phyloP scores from a whole-genome alignment of 768 basidiomycete genomes.

The Podaxis sp. region DNA sequence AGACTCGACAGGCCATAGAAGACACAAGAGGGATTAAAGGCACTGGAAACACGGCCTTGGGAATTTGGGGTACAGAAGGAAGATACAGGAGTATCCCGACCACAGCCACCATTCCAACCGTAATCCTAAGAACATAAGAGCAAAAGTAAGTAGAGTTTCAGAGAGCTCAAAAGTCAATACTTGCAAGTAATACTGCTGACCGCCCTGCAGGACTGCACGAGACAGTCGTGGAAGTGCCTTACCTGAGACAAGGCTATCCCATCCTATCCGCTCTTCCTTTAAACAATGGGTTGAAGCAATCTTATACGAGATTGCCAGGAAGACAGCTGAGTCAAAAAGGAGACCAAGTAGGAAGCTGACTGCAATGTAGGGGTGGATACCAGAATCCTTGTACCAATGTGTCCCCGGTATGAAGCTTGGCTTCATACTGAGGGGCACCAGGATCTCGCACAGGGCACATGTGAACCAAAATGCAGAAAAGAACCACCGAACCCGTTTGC shows the following conservation, averaged over 20 bases:
- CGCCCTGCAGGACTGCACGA: constrained; percentile 26
- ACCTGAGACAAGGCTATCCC: constrained; percentile 21
- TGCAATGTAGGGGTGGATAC: constrained; percentile 23
- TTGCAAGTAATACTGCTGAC: constrained; percentile 27
- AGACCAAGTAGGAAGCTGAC: constrained; percentile 24
- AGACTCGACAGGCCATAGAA: constrained; percentile 4
- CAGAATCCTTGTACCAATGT: constrained; percentile 27
- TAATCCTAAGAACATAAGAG: neutral
- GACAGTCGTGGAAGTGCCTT: constrained; percentile 24
- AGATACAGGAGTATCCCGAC: neutral
- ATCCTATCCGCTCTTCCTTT: constrained; percentile 9
- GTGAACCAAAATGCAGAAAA: constrained; percentile 31
- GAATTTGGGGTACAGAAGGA: neutral
- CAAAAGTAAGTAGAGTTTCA: neutral
- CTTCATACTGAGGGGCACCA: constrained; percentile 23
- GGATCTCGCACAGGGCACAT: constrained; percentile 23
- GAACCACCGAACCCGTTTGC: constrained; percentile 20
- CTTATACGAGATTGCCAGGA: constrained; percentile 32
- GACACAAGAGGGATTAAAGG: neutral
- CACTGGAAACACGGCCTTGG: neutral
- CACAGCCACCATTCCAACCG: neutral
- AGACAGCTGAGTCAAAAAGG: constrained; percentile 31
- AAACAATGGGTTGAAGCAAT: constrained; percentile 21
- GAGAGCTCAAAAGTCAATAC: neutral
- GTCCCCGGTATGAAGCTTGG: constrained; percentile 29